These are phyloP conservation scores for Xylaria sp. DNA, from an alignment of 2,329 filamentous ascomycete genomes.

Conservation along the genomic window DNA sequence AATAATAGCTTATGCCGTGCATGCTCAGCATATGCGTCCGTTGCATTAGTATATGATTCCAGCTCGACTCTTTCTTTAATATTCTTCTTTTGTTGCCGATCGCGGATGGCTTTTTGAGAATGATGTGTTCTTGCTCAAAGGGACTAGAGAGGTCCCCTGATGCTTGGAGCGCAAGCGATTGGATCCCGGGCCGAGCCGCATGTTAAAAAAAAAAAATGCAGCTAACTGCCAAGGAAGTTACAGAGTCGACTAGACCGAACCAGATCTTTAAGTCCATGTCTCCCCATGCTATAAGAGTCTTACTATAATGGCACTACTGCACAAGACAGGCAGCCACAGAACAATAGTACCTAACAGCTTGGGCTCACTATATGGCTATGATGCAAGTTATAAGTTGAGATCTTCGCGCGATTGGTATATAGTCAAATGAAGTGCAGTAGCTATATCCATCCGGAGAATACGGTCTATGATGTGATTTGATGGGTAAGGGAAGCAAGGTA, in stretches of 20 bases:
- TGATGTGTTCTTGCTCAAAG: slow-evolving; percentile 5
- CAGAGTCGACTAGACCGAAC: neutral
- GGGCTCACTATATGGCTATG: neutral
- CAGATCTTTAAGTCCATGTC: too few relatives aligned
- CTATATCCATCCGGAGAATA: neutral
- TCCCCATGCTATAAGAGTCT: neutral
- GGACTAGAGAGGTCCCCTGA: neutral
- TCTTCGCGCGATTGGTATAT: neutral
- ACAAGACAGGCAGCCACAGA: neutral
- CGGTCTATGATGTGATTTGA: neutral
- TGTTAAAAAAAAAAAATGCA: slow-evolving; percentile 4
- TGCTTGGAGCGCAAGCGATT: slow-evolving; percentile 3
- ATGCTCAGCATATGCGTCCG: neutral
- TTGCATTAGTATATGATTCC: neutral
- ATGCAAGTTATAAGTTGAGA: neutral
- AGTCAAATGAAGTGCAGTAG: neutral
- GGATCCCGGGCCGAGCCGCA: slow-evolving; percentile 13
- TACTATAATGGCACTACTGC: neutral
- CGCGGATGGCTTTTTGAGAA: neutral
- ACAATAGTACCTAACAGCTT: neutral
- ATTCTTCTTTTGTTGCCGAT: slow-evolving; percentile 4
- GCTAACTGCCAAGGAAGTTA: neutral
- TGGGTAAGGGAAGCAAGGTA: slow-evolving; percentile 1
- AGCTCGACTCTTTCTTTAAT: neutral
- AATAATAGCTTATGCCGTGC: slow-evolving; percentile 27